These are phyloP conservation scores for Apiosordaria backusii DNA, from an alignment of 495 filamentous ascomycete species.

Conservation along the genomic window DNA sequence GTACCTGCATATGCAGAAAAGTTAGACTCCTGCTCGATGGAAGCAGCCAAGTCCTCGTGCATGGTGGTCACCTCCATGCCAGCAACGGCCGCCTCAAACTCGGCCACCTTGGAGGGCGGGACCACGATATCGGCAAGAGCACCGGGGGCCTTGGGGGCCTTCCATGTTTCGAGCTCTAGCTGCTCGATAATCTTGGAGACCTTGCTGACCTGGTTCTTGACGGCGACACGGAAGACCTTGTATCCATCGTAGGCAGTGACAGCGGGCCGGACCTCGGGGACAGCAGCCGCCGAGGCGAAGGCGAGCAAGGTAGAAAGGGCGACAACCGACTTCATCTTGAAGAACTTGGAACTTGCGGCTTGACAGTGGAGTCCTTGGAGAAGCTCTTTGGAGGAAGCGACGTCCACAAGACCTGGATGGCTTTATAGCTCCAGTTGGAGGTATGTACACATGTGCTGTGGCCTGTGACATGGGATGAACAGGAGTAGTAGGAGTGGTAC, in stretches of 20 bases:
- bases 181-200: constrained; percentile 25
- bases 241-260: constrained; percentile 27
- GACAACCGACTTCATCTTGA: constrained; percentile 16
- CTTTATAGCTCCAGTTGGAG: neutral
- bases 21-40: constrained; percentile 26
- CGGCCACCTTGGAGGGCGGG: constrained; percentile 23
- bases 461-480: neutral
- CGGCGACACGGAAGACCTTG: constrained; percentile 31
- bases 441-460: neutral
- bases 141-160: constrained; percentile 25
- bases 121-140: constrained; percentile 31
- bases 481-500: neutral
- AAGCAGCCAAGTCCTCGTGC: constrained; percentile 32
- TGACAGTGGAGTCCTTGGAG: neutral
- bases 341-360: neutral
- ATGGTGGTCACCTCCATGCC: constrained; percentile 26
- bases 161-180: constrained; percentile 33
- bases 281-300: constrained; percentile 15
- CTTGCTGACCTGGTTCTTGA: constrained; percentile 24
- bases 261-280: constrained; percentile 2
- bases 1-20: constrained; percentile 27
- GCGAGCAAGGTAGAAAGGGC: constrained; percentile 13
- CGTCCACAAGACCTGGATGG: neutral
- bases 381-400: neutral
- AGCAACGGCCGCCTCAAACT: constrained; percentile 21